phyloP scores from a whole-genome alignment of 2,329 filamentous ascomycete genomes.

The Thermothelomyces thermophilus region DNA sequence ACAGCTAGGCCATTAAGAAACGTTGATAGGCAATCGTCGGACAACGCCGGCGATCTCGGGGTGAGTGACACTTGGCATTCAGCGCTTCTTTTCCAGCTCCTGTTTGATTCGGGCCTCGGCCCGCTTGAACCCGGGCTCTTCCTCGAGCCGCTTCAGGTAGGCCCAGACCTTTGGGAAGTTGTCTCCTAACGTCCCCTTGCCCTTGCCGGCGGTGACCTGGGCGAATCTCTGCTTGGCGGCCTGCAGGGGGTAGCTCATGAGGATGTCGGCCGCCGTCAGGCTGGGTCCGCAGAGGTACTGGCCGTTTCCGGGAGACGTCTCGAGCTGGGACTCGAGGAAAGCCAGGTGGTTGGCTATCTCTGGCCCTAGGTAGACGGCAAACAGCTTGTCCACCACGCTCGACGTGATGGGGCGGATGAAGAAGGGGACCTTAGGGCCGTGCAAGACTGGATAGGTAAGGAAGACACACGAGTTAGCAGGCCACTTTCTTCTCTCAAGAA shows the following conservation, averaged over 20 bases:
- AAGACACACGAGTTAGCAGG: too few relatives aligned
- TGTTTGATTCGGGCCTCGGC: constrained; percentile 40
- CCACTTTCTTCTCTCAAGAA: too few relatives aligned
- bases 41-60: too few relatives aligned
- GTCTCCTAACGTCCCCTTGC: constrained; percentile 3
- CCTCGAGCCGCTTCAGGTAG: constrained; percentile 39
- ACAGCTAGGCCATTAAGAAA: too few relatives aligned
- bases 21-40: too few relatives aligned
- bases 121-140: constrained; percentile 39
- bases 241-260: constrained; percentile 45
- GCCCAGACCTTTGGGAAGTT: constrained; percentile 35
- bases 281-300: constrained; percentile 40
- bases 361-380: constrained; percentile 37
- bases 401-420: constrained; percentile 45
- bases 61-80: too few relatives aligned
- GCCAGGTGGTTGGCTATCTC: constrained; percentile 38
- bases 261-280: constrained; percentile 45
- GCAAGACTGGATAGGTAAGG: constrained; percentile 34
- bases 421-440: constrained; percentile 41
- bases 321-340: constrained; percentile 42
- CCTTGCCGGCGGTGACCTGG: constrained; percentile 32
- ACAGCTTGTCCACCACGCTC: constrained; percentile 35
- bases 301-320: constrained; percentile 32
- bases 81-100: constrained; percentile 25
- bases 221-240: constrained; percentile 34